Conservation (phyloP, 2,329 filamentous ascomycete genomes). For the Arthrobotrys sinensis region DNA sequence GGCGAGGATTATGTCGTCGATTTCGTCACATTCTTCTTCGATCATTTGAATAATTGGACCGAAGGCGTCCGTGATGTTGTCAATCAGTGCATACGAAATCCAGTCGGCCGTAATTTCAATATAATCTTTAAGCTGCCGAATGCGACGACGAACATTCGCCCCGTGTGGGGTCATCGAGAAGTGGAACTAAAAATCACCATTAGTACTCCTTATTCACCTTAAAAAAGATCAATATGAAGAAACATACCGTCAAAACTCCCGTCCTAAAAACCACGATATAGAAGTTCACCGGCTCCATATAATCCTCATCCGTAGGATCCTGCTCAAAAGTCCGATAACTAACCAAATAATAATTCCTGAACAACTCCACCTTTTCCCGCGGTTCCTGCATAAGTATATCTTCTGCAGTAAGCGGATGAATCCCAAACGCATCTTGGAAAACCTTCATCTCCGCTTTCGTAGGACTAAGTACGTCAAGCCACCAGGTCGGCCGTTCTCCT, state of each 20-base stretch:
- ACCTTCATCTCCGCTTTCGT: constrained; percentile 88
- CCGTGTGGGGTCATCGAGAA: constrained; percentile 91
- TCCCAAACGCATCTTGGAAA: constrained; percentile 93
- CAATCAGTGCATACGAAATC: constrained; percentile 97
- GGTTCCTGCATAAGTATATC: constrained; percentile 96
- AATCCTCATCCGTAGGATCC: constrained; percentile 82
- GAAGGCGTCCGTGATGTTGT: constrained; percentile 97
- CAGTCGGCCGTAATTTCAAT: constrained; percentile 95
- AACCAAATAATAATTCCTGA: constrained; percentile 97
- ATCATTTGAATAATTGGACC: constrained; percentile 89
- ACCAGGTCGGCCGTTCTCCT: constrained; percentile 76
- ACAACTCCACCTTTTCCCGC: constrained; percentile 97
- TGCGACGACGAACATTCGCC: constrained; percentile 89
- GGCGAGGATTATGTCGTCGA: constrained; percentile 95
- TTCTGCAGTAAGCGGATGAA: constrained; percentile 95
- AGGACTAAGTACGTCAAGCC: constrained; percentile 93
- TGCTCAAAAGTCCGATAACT: constrained; percentile 95
- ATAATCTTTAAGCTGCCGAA: constrained; percentile 93
- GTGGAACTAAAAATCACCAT: constrained; percentile 75
- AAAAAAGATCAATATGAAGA: neutral
- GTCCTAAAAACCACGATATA: constrained; percentile 98
- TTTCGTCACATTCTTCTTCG: constrained; percentile 88
- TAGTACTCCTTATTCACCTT: neutral
- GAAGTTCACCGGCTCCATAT: constrained; percentile 94
- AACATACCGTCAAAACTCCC: constrained; percentile 80